Percentiles rank a stretch among this genome's conserved stretches.
phyloP scores from a whole-genome alignment of 371 early-diverging fungal genomes.

The Actinomortierella ambigua region DNA sequence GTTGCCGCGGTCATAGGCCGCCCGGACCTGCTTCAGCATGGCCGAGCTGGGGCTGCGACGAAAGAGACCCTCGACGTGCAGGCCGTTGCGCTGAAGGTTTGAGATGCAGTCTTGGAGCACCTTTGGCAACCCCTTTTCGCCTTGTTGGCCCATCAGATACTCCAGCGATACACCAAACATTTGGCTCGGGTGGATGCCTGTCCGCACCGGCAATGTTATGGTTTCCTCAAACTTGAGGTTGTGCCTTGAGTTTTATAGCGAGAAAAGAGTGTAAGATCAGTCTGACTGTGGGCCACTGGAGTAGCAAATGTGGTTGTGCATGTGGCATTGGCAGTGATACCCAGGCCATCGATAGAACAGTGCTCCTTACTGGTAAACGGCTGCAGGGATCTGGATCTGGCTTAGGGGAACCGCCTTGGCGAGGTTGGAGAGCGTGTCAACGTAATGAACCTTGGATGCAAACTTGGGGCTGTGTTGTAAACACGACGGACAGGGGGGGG shows the following conservation, averaged over 20 bases:
- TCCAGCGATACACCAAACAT: constrained; percentile 70
- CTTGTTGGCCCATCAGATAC: constrained; percentile 66
- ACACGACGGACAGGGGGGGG: too few species aligned
- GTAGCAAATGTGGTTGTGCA: too few species aligned
- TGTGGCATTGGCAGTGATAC: too few species aligned
- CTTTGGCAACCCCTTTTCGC: constrained; percentile 62
- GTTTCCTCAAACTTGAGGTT: constrained; percentile 48
- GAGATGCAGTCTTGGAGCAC: constrained; percentile 64
- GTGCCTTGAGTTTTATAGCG: constrained; percentile 39
- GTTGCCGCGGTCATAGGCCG: constrained; percentile 68
- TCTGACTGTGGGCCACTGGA: too few species aligned
- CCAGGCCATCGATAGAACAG: constrained; percentile 4
- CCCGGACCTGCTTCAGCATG: constrained; percentile 65
- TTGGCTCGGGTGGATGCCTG: constrained; percentile 17
- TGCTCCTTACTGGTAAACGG: constrained; percentile 70
- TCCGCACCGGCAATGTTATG: constrained; percentile 38
- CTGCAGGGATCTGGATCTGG: constrained; percentile 78
- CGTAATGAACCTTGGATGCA: constrained; percentile 83
- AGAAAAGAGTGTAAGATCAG: too few species aligned
- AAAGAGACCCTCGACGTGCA: constrained; percentile 88
- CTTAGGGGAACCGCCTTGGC: constrained; percentile 69
- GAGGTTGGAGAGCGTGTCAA: constrained; percentile 73
- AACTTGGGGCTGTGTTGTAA: constrained; percentile 85
- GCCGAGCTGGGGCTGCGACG: constrained; percentile 80
- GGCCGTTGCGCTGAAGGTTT: constrained; percentile 53